phyloP scores from a whole-genome alignment of 129 eudicot genomes.

The Cynara cardunculus region DNA sequence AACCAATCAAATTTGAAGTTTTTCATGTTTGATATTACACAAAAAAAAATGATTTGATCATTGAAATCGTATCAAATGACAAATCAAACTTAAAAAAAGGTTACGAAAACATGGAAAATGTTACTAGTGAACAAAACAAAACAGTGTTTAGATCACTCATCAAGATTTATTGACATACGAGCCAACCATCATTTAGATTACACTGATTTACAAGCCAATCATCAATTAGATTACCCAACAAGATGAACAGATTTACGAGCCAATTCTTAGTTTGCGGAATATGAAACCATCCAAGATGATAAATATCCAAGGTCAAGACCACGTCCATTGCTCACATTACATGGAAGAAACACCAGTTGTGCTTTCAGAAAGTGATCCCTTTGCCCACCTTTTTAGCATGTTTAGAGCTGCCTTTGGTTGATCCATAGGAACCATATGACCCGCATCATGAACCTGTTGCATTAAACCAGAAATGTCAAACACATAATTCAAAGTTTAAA shows the following conservation, averaged over 20 bases:
- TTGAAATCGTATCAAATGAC: neutral
- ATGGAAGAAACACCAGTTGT: constrained; percentile 47
- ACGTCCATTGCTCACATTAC: constrained; percentile 12
- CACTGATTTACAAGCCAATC: neutral
- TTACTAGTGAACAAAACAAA: neutral
- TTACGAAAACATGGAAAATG: neutral
- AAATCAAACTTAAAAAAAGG: neutral
- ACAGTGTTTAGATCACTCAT: neutral
- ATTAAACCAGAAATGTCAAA: neutral
- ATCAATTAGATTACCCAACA: neutral
- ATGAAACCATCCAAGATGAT: neutral
- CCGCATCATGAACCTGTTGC: constrained; percentile 83
- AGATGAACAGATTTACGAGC: neutral
- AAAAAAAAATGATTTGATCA: neutral
- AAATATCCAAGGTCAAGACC: no score
- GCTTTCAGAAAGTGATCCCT: constrained; percentile 54
- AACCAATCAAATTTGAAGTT: no score
- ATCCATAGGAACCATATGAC: constrained; percentile 99
- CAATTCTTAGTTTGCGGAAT: neutral
- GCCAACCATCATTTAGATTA: neutral
- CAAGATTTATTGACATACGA: neutral
- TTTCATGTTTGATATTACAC: neutral
- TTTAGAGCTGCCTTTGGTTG: constrained; percentile 85
- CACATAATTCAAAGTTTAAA: neutral
- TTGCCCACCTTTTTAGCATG: constrained; percentile 85